Evolutionary conservation across 805 yeast genomes (phyloP), one percentile per base, ranked within the genome.

Genomic region (Sporopachydermia lactativora): DNA sequence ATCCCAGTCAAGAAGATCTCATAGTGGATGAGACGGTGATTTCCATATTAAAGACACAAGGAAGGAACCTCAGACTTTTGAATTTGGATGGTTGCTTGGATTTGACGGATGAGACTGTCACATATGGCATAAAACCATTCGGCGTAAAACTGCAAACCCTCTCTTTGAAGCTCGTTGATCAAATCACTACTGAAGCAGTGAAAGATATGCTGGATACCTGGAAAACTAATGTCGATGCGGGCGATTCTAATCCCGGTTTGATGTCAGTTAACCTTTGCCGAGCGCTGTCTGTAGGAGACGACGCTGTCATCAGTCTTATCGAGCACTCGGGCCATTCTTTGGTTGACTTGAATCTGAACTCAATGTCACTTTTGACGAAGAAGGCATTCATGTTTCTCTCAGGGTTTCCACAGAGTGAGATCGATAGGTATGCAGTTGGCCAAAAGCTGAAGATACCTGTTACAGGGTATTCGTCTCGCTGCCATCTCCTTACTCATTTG

Each of bases 11-110:
- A 35, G 49, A 50, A 5, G 28, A 53, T 35, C 49, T 44, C n/a
- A 42, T 36, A 13, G 38, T 36, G 6, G 36, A 38, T 17, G 75
- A 73, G 40, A 56, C 83, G 1, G 51, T 86, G 18, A 49, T 52
- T 37, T 42, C 45, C 18, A 45, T 59, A 13, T 14, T 36, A 34
- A 68, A 78, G 1, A 64, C 66, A 4, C 66, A 75, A 19, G 94
- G 95, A 4, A 69, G 70, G 8, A 64, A 75, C 2, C 59, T 92
- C 37, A 64, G 63, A 35, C 54, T 68, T 1, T 61, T 92, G 19
- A 65, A 65, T 15, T 61, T 92, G 13, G 83, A 80, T 51, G 94
- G 94, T 1, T 84, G 95, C 49, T 54, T 75, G 0, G 75, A 65
- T 1, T 58, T 92, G 15, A 78, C 95, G 0, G 95, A 86, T 52